Evolutionary conservation across 108 stramenopile species (phyloP).

Genomic region (Hondaea fermentalgiana): DNA sequence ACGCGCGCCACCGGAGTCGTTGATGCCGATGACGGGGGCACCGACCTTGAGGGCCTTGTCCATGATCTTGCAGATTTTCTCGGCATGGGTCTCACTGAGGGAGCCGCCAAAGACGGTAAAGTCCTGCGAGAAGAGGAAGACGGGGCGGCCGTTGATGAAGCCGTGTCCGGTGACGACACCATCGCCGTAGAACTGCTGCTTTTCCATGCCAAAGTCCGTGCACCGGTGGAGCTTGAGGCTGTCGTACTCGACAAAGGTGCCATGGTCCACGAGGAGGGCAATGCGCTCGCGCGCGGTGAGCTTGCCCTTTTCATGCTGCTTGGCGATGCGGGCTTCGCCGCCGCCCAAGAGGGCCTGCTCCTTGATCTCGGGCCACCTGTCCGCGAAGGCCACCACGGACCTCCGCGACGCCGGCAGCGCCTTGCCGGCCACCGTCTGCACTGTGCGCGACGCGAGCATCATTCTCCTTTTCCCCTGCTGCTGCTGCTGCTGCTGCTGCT

Average conservation of each 20-base stretch:
- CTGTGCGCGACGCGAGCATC: no score
- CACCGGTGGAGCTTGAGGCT: constrained; percentile 87
- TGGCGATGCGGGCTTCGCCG: constrained; percentile 64
- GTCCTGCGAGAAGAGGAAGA: constrained; percentile 88
- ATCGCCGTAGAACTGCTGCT: constrained; percentile 74
- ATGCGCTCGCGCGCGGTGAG: constrained; percentile 96
- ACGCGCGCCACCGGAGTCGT: constrained; percentile 96
- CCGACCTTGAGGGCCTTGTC: constrained; percentile 86
- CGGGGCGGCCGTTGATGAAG: constrained; percentile 59
- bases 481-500: no score
- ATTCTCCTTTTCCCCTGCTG: no score
- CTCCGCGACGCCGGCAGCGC: no score
- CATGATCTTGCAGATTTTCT: constrained; percentile 99
- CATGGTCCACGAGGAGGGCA: constrained; percentile 73
- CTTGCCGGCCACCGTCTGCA: no score
- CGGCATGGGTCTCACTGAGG: constrained; percentile 85
- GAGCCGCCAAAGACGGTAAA: constrained; percentile 97
- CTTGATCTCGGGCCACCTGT: background rate
- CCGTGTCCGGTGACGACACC: constrained; percentile 73
- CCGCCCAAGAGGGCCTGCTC: constrained; percentile 54
- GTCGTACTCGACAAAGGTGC: constrained; percentile 85
- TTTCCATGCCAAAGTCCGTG: constrained; percentile 91
- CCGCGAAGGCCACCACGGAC: background rate
- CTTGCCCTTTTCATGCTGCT: constrained; percentile 79
- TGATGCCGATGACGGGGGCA: constrained; percentile 93